Base-by-base conservation (phyloP, 2,329 filamentous ascomycete species). In the Cladosporium velox region DNA sequence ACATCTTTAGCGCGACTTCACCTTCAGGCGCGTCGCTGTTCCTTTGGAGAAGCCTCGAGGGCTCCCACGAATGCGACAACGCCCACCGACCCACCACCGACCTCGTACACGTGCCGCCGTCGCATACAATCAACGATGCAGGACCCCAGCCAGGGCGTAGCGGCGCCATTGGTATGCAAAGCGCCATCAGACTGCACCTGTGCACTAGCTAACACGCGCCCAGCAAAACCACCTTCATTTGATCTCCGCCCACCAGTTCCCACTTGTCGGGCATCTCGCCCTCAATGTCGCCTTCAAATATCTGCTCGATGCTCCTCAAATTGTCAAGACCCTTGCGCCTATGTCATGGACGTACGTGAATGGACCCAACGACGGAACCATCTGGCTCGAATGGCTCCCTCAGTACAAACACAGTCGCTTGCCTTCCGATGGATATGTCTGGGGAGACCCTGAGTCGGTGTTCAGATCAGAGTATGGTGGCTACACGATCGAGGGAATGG, bases 281-380 rank as follows among this genome's bases (percentile, higher is more conserved):
- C 83, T 91, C 34, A 87, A 90, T 66, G 90, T 93, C 70, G 91
- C 94, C 30, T 90, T 92, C 68, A 89, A 91, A 74, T 94, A 92
- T 85, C 86, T 98, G 67, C 84, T 93, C 75, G 87, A 89, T 73
- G 93, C 93, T 47, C 92, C 93, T 10, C 90, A 91, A 75, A 90
- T 97, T 68, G 90, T 93, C 72, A 91, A 92, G 78, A 90, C 96
- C 75, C 84, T 89, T 70, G 90, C 93, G 59, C 88, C 94, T 2
- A 93, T 99, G 85, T 91, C 90, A 79, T 99, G 94, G 94, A 93
- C 91, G 55, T 97, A 94, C 77, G 87, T 98, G 65, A 88, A 95
- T 72, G 86, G 88, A 63, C 94, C 94, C 12, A 85, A 85, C 62
- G 92, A 96, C 78, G 93, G 93, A 65, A 90, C 89, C 10, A 86